Evolutionary conservation across 805 yeast genomes (phyloP), one percentile per base, ranked within the genome.

Genomic region (Wickerhamomyces chambardii): DNA sequence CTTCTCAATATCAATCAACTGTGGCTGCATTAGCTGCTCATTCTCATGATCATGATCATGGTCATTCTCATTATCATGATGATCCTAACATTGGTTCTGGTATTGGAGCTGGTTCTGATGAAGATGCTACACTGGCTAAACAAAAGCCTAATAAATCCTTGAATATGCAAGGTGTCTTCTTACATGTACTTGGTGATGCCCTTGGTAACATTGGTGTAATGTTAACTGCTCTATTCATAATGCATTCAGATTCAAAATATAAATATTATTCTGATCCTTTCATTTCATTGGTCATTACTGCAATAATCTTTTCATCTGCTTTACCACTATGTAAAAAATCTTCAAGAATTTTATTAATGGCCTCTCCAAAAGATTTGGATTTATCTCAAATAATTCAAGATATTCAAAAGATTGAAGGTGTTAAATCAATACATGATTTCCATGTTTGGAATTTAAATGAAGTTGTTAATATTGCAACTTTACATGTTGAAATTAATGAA

Each of bases 401-500:
- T 41, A 80, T 90, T 31, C 58, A 75, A 27, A 61, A 71, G 15
- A 66, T 92, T 15, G 71, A 75, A 1, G 84, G 89, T 18, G 90
- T 90, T 34, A 68, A 73, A 38, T 83, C 94, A 2, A 79, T 92
- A 24, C 98, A 90, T 57, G 98, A 90, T 59, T 79, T 90, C 68
- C 98, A 90, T 58, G 79, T 90, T 39, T 90, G 98, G 98, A 90
- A 87, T 55, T 70, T 90, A 46, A 84, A 89, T 33, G 98, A 90
- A 60, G 81, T 78, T 41, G 71, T 84, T 36, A 70, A 78, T 45
- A 84, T 90, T 53, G 96, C 97, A 2, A 81, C 95, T 1, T 68
- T 92, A 40, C 98, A 90, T 56, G 82, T 87, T 29, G 84, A 86
- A 49, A 68, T 92, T 30, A 68, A 71, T 35, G 60, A 71, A 12